Evolutionary conservation across 2,329 filamentous ascomycete genomes (phyloP).

Genomic region (Aspergillus costaricaensis): DNA sequence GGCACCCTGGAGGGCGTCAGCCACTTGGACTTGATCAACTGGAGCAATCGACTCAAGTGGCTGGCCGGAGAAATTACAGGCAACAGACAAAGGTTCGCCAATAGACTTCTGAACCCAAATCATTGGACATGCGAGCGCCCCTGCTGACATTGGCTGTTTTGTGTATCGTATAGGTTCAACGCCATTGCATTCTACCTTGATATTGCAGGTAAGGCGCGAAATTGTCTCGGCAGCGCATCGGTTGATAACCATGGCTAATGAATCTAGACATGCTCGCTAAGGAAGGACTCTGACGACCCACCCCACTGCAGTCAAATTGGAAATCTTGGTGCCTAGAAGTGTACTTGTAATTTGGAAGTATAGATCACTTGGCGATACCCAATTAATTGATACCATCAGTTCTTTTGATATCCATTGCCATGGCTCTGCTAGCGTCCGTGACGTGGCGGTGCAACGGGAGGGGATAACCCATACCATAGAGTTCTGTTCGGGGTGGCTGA

Average conservation of each 20-base stretch:
- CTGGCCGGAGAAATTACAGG: conserved; percentile 59
- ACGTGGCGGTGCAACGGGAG: conserved; percentile 5
- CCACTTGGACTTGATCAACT: conserved; percentile 67
- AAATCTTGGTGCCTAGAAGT: conserved; percentile 24
- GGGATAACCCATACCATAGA: neutral
- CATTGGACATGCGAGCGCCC: neutral
- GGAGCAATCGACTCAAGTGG: conserved; percentile 64
- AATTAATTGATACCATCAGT: neutral
- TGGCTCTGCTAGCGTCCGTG: neutral
- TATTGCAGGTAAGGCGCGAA: conserved; percentile 56
- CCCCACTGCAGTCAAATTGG: conserved; percentile 1
- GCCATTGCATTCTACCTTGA: conserved; percentile 65
- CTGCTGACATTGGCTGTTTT: conserved; percentile 13
- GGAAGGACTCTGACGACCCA: conserved; percentile 53
- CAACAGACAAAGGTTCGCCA: conserved; percentile 52
- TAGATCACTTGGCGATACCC: conserved; percentile 11
- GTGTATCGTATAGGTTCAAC: conserved; percentile 57
- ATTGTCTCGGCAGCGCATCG: conserved; percentile 4
- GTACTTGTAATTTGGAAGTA: conserved; percentile 7
- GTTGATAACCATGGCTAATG: conserved; percentile 11
- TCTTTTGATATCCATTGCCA: neutral
- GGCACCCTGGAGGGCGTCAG: conserved; percentile 65
- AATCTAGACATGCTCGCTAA: conserved; percentile 66
- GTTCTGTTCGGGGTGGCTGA: conserved; percentile 1
- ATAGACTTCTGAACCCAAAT: no score